These are phyloP conservation scores for Botrytis tulipae DNA, from an alignment of 2,329 filamentous ascomycete species.

Conservation along the genomic window DNA sequence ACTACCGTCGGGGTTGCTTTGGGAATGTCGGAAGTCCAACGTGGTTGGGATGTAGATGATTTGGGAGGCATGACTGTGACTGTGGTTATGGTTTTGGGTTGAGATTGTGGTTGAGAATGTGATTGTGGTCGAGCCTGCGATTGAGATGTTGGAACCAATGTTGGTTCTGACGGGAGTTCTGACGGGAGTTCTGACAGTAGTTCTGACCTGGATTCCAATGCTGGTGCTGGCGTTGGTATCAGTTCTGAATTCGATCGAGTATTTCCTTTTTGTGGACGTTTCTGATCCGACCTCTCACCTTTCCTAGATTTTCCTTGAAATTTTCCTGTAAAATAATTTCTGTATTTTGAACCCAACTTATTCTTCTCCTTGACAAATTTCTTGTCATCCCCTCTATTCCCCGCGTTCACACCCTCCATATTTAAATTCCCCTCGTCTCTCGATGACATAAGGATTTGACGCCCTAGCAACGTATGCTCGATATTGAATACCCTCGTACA, in stretches of 20 bases:
- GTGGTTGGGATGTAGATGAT: background rate
- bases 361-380: background rate
- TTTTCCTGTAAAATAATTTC: constrained; percentile 4
- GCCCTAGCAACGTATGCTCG: background rate
- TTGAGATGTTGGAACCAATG: background rate
- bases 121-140: background rate
- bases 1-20: constrained; percentile 5
- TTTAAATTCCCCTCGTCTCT: background rate
- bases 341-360: background rate
- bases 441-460: background rate
- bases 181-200: background rate
- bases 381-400: background rate
- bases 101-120: background rate
- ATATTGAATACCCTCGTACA: background rate
- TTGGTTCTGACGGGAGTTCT: too few relatives aligned
- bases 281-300: background rate
- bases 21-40: constrained; percentile 1
- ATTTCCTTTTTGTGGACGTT: background rate
- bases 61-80: background rate
- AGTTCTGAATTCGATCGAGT: background rate
- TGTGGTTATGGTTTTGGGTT: background rate
- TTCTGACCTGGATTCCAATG: background rate
- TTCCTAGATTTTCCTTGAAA: background rate
- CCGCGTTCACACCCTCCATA: background rate
- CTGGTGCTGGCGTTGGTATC: background rate